A percentile compares a stretch with the other conserved stretches of the same genome.
These are phyloP conservation scores for Hemileccinum rubropunctum DNA, from an alignment of 768 basidiomycete genomes.

Conservation along the genomic window DNA sequence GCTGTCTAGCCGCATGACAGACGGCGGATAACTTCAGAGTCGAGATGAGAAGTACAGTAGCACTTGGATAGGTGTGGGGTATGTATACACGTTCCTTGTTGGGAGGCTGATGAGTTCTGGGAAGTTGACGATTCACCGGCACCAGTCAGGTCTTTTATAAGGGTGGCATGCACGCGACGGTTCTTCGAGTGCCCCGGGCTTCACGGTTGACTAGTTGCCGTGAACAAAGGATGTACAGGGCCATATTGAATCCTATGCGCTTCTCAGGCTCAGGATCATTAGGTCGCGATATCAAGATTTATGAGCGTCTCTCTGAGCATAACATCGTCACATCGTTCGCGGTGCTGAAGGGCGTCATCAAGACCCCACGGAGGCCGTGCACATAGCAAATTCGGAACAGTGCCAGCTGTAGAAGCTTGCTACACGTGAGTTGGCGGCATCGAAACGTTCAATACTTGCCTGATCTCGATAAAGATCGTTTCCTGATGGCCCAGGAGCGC, in stretches of 20 bases:
- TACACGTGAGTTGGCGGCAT: neutral
- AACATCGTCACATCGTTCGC: neutral
- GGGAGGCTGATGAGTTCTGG: conserved; percentile 1
- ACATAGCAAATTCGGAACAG: neutral
- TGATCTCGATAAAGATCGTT: neutral
- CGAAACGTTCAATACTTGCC: neutral
- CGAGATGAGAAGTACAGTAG: neutral
- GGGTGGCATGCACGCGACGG: neutral
- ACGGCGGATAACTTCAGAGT: neutral
- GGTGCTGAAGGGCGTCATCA: neutral
- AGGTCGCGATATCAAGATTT: neutral
- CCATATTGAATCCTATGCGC: conserved; percentile 2
- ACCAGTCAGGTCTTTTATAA: conserved; percentile 13
- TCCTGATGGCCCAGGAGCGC: neutral
- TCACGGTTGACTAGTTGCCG: neutral
- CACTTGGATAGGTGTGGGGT: neutral
- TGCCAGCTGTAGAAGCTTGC: neutral
- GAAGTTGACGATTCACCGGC: neutral
- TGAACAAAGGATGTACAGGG: conserved; percentile 6
- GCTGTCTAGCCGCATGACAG: conserved; percentile 12
- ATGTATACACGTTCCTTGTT: neutral
- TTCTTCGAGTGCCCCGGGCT: conserved; percentile 1
- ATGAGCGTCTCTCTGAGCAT: conserved; percentile 7
- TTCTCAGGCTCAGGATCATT: conserved; percentile 9
- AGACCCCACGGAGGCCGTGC: neutral